These are phyloP conservation scores for Esteya vermicola DNA, from an alignment of 2,329 filamentous ascomycete species.

Conservation along the genomic window DNA sequence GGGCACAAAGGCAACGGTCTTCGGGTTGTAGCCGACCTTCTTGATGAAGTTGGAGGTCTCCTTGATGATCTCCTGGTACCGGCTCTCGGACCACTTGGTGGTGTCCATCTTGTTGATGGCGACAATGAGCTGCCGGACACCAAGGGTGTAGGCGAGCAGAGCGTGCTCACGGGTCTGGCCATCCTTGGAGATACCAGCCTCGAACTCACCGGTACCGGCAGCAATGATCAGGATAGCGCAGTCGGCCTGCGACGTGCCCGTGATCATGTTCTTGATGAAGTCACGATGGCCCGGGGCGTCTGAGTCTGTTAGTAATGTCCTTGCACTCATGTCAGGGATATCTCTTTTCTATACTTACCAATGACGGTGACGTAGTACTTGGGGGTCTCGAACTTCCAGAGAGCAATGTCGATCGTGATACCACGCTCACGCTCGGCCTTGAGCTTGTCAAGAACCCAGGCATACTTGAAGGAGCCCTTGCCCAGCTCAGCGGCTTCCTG, in stretches of 20 bases:
- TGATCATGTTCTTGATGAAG: slow-evolving; percentile 99
- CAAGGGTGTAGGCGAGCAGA: slow-evolving; percentile 98
- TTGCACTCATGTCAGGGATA: too few species aligned
- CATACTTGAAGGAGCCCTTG: slow-evolving; percentile 99
- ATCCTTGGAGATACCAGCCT: slow-evolving; percentile 99
- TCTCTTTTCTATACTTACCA: slow-evolving; percentile 52
- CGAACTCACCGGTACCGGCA: slow-evolving; percentile 99
- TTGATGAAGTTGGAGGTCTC: slow-evolving; percentile 99
- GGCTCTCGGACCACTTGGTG: slow-evolving; percentile 91
- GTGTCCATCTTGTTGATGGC: slow-evolving; percentile 99
- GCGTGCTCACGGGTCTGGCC: slow-evolving; percentile 99
- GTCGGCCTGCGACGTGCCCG: slow-evolving; percentile 99
- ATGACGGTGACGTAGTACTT: slow-evolving; percentile 98
- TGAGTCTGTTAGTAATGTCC: slow-evolving; percentile 18
- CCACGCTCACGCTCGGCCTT: slow-evolving; percentile 99
- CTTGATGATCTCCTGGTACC: slow-evolving; percentile 99
- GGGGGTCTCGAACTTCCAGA: slow-evolving; percentile 99
- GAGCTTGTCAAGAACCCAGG: slow-evolving; percentile 99
- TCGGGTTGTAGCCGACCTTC: slow-evolving; percentile 99
- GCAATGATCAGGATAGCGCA: slow-evolving; percentile 99
- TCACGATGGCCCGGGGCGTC: slow-evolving; percentile 99
- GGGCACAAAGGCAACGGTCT: slow-evolving; percentile 94
- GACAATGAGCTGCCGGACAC: slow-evolving; percentile 99
- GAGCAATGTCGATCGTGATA: slow-evolving; percentile 99
- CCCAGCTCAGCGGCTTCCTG: slow-evolving; percentile 97